A percentile compares a stretch with the other conserved stretches of the same genome.
These are phyloP conservation scores for Populus ilicifolia DNA, from an alignment of 345 rosid genomes.

Conservation along the genomic window DNA sequence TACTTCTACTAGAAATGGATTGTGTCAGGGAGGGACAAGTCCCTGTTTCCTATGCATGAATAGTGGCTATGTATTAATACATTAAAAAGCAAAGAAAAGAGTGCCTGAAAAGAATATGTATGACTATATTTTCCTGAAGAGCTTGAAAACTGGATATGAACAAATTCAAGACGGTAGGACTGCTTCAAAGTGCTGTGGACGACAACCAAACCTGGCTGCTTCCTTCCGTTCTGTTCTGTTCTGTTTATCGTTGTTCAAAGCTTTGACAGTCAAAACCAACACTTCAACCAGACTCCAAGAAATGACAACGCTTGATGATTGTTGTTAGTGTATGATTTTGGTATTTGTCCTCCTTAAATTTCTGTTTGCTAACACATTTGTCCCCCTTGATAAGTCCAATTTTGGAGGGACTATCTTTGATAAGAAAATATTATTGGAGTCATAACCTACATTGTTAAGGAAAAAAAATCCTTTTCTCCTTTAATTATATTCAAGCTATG, in stretches of 20 bases:
- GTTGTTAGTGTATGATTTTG: not conserved
- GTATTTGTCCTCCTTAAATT: not conserved
- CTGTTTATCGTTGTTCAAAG: not conserved
- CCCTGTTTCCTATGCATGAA: not conserved
- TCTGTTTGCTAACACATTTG: not conserved
- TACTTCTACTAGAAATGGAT: not conserved
- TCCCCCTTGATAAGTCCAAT: not conserved
- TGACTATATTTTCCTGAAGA: not conserved
- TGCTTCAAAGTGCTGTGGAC: not conserved
- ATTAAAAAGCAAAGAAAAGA: too few relatives aligned
- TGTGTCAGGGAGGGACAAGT: not conserved
- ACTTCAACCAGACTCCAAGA: not conserved
- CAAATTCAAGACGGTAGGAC: not conserved
- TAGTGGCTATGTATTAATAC: not conserved
- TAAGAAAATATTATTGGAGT: not conserved
- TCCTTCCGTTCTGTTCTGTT: not conserved
- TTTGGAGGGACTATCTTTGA: not conserved
- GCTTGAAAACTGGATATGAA: not conserved
- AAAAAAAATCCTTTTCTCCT: not conserved
- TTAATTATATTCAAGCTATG: too few relatives aligned
- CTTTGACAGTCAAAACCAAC: not conserved
- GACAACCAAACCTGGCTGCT: not conserved
- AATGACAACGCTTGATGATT: not conserved
- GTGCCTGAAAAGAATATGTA: not conserved
- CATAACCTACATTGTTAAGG: too few relatives aligned